Percentiles rank a stretch among this genome's conserved stretches.
Evolutionary conservation across 2,329 filamentous ascomycete genomes (phyloP).

Genomic region (Fusarium robinianum): DNA sequence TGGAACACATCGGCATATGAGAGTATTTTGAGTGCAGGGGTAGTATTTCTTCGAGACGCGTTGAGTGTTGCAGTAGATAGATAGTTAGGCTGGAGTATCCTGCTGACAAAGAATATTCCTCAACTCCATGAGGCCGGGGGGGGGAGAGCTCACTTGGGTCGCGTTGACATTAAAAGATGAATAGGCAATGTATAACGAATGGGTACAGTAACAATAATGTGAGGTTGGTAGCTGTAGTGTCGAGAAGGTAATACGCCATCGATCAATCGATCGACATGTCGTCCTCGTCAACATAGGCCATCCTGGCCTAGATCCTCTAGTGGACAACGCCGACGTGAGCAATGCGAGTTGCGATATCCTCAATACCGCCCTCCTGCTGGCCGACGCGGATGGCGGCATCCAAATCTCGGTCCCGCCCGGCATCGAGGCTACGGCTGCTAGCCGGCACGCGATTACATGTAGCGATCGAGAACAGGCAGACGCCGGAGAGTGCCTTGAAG

Average conservation of each 20-base stretch:
- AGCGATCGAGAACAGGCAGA: conserved; percentile 59
- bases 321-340: conserved; percentile 85
- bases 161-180: conserved; percentile 31
- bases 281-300: conserved; percentile 66
- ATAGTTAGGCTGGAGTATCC: conserved; percentile 10
- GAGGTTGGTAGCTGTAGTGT: conserved; percentile 7
- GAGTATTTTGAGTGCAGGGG: no score
- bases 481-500: conserved; percentile 56
- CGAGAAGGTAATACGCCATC: background rate
- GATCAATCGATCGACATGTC: conserved; percentile 42
- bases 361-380: conserved; percentile 59
- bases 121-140: no score
- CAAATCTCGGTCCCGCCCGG: conserved; percentile 38
- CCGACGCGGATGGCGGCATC: conserved; percentile 46
- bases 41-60: no score
- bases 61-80: no score
- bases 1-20: no score
- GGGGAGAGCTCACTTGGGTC: no score
- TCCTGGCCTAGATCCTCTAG: conserved; percentile 83
- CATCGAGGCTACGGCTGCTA: conserved; percentile 43
- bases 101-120: conserved; percentile 3
- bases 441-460: conserved; percentile 55
- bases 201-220: conserved; percentile 20
- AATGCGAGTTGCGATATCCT: conserved; percentile 75
- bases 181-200: conserved; percentile 26